Conservation (phyloP, 345 rosid genomes). For the Acer negundo region DNA sequence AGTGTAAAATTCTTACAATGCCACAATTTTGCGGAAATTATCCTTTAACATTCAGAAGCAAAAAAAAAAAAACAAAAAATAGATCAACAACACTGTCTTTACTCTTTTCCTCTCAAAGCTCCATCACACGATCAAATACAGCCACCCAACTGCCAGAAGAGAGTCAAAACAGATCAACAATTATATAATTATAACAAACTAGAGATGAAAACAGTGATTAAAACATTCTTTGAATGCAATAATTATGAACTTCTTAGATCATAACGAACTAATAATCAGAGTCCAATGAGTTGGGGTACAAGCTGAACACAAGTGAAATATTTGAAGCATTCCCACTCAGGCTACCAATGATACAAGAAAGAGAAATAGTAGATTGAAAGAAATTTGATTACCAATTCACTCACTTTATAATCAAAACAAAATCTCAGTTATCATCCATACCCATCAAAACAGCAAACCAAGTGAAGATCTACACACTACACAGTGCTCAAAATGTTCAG, state of each 20-base stretch:
- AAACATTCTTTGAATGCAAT: background rate
- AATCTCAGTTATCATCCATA: background rate
- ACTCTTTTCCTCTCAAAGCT: background rate
- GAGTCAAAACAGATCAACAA: constrained; percentile 5
- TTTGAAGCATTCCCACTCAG: background rate
- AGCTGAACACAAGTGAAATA: background rate
- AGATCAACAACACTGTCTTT: constrained; percentile 13
- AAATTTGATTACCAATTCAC: background rate
- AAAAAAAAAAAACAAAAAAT: constrained; percentile 17
- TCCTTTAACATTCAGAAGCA: constrained; percentile 22
- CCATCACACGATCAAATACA: constrained; percentile 46
- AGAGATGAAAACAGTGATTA: background rate
- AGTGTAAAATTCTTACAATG: background rate
- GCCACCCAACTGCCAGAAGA: constrained; percentile 70
- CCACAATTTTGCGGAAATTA: constrained; percentile 13
- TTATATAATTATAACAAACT: background rate
- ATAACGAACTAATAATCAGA: background rate
- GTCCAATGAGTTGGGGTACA: background rate
- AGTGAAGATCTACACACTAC: background rate
- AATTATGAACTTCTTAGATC: background rate
- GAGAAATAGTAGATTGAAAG: background rate
- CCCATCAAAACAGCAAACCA: background rate
- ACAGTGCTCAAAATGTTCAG: background rate
- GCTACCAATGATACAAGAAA: background rate
- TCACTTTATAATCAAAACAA: background rate